Evolutionary conservation across 2,329 filamentous ascomycete genomes (phyloP), one percentile per base, ranked within the genome.

Genomic region (Beauveria pseudobassiana): DNA sequence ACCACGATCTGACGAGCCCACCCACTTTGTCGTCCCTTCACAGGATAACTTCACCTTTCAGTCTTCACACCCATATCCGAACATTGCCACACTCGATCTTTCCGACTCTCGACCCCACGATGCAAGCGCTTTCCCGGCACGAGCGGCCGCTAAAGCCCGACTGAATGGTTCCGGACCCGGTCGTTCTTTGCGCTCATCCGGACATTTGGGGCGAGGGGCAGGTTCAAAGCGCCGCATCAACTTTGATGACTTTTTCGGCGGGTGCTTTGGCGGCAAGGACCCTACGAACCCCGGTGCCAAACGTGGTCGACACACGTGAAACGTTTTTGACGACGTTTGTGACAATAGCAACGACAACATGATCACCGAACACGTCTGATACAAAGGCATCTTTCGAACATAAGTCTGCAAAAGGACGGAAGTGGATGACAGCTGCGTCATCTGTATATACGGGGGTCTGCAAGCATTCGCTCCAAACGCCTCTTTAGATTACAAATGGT

Each of bases 211-310:
- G 5, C 81, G 82, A 63, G 86, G 84, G 7, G 84, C 87, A 9
- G 89, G 89, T 1, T 81, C 85, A 67, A 93, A 93, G 73, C 82
- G 89, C 48, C 84, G 88, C 68, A 81, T 90, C 67, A 88, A 89
- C 67, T 82, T 90, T 68, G 84, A 85, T 26, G 89, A 93, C 69
- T 86, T 91, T 59, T 92, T 92, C 70, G 88, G 91, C 8, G 84
- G 85, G 59, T 85, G 84, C 65, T 72, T 89, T 56, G 81, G 81
- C 63, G 83, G 83, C 49, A 88, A 87, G 69, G 87, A 90, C 64
- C 71, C 78, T 40, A 81, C 82, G 65, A 77, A 79, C 16, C 75
- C 74, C 34, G 73, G 73, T 42, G 74, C 76, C 48, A 86, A 86
- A 70, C 75, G 83, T 62, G 78, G 74, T 59, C 76, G 82, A 57